Conservation (phyloP, 2,329 filamentous ascomycete species). For the Clonostachys rhizophaga region DNA sequence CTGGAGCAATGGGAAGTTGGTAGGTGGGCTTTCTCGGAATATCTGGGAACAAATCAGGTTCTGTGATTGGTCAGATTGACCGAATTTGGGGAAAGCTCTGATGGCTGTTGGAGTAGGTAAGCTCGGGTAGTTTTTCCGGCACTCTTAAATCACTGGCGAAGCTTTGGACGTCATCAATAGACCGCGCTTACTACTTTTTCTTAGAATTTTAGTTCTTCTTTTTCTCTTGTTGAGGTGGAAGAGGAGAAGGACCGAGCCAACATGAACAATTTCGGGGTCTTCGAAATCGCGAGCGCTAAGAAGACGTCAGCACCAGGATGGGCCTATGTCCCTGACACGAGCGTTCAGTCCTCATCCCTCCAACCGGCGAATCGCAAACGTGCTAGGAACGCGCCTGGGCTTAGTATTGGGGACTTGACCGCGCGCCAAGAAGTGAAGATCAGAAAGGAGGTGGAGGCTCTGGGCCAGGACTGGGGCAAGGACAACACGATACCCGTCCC, state of each 20-base stretch:
- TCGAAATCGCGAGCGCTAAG: conserved; percentile 71
- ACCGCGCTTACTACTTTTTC: background rate
- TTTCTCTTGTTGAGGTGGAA: too few relatives aligned
- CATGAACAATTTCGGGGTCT: conserved; percentile 71
- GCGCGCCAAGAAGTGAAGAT: conserved; percentile 81
- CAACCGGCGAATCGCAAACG: conserved; percentile 64
- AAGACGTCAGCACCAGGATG: conserved; percentile 76
- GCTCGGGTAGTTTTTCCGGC: background rate
- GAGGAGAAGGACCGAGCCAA: conserved; percentile 3
- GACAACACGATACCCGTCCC: conserved; percentile 70
- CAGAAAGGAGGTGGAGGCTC: conserved; percentile 73
- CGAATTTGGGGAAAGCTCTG: background rate
- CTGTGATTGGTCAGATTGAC: background rate
- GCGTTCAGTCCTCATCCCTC: conserved; percentile 43
- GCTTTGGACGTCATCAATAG: too few relatives aligned
- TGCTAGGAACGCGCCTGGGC: conserved; percentile 48
- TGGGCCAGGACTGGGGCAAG: conserved; percentile 75
- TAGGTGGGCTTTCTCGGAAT: background rate
- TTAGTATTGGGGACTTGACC: conserved; percentile 60
- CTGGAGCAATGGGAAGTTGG: background rate
- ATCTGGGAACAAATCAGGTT: background rate
- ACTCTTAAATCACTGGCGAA: background rate
- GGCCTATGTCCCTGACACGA: conserved; percentile 83
- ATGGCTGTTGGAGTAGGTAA: background rate
- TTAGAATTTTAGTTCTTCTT: background rate